Conservation (phyloP, 2,329 filamentous ascomycete species). For the Ambrosiella cleistominuta region DNA sequence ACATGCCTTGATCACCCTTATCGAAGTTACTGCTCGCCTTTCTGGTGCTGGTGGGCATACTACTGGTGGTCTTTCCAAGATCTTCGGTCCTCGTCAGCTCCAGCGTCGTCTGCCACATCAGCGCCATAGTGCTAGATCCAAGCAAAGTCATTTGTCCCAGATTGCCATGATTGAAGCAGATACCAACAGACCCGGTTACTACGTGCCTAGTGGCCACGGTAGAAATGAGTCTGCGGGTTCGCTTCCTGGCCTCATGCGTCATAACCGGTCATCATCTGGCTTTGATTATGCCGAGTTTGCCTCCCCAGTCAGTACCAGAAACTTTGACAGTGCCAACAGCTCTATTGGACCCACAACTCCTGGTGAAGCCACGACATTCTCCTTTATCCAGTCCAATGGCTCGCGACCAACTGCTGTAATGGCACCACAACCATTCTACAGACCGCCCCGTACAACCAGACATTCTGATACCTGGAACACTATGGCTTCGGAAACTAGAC, state of each 20-base stretch:
- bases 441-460: constrained; percentile 48
- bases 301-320: constrained; percentile 25
- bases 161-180: constrained; percentile 61
- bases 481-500: constrained; percentile 12
- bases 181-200: constrained; percentile 43
- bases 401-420: constrained; percentile 28
- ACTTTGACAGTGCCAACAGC: constrained; percentile 37
- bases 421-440: constrained; percentile 65
- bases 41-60: constrained; percentile 68
- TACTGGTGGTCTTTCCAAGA: constrained; percentile 71
- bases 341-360: constrained; percentile 58
- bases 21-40: constrained; percentile 72
- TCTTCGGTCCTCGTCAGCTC: constrained; percentile 80
- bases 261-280: constrained; percentile 36
- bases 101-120: constrained; percentile 52
- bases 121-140: constrained; percentile 36
- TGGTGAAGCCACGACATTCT: constrained; percentile 52
- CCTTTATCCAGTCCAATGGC: constrained; percentile 42
- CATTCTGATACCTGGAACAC: constrained; percentile 41
- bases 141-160: constrained; percentile 68
- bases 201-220: constrained; percentile 34
- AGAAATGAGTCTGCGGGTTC: constrained; percentile 46
- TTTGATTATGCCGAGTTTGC: constrained; percentile 34
- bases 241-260: constrained; percentile 22
- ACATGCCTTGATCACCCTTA: constrained; percentile 74